phyloP scores from a whole-genome alignment of 2,329 filamentous ascomycete genomes.

The Neopestalotiopsis sp. region DNA sequence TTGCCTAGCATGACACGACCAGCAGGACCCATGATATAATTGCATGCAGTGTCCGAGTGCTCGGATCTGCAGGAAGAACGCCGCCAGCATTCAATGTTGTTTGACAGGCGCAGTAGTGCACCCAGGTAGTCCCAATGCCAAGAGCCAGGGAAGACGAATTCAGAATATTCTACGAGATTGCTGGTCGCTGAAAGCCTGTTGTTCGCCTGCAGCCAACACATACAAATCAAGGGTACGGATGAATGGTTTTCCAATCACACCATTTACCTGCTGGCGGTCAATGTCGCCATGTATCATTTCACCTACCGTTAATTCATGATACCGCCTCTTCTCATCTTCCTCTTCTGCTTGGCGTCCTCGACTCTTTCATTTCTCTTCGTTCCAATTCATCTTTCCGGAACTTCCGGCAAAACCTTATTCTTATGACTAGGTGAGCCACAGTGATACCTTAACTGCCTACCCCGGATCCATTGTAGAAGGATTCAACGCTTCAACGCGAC shows the following conservation, averaged over 20 bases:
- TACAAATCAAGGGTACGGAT: not conserved
- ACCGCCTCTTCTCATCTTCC: too few relatives aligned
- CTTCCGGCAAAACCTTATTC: too few relatives aligned
- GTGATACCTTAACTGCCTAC: too few relatives aligned
- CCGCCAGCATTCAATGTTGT: not conserved
- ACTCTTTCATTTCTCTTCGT: too few relatives aligned
- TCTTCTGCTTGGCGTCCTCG: too few relatives aligned
- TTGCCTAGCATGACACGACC: not conserved
- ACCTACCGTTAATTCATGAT: not conserved
- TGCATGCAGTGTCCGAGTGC: not conserved
- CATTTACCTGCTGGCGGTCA: not conserved
- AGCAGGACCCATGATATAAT: not conserved
- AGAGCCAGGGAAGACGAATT: not conserved
- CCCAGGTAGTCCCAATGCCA: not conserved
- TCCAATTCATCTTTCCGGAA: too few relatives aligned
- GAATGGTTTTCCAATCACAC: not conserved
- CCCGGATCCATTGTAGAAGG: too few relatives aligned
- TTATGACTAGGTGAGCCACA: too few relatives aligned
- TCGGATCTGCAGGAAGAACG: not conserved
- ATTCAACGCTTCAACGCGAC: too few relatives aligned
- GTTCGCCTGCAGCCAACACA: not conserved
- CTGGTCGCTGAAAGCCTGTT: not conserved
- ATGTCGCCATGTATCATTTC: not conserved
- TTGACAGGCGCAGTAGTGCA: not conserved
- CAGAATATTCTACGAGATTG: not conserved